Evolutionary conservation across 169 alveolate genomes (phyloP), one percentile per base, ranked within the genome.

Genomic region (Cryptosporidium xiaoi): DNA sequence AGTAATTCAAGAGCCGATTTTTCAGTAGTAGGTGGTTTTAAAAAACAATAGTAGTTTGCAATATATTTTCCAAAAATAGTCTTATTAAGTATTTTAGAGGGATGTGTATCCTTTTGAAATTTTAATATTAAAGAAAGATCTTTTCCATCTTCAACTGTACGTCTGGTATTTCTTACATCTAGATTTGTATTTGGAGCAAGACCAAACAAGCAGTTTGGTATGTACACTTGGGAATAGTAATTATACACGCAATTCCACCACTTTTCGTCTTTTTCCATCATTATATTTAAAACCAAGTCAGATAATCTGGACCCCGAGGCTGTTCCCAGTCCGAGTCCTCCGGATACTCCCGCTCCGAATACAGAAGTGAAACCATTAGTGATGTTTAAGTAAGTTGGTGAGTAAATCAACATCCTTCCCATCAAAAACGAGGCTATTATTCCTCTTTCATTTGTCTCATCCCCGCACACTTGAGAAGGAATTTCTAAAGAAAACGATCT

Each of bases 401-500:
- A 77, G 64, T 62, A 46, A 27, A 44, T 20, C 15, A 71, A 77
- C 24, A 40, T 36, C 48, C 24, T 77, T 2, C 87, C 87, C 18
- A 77, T 34, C 50, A 77, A 48, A 60, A 77, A 77, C 16, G 87
- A 58, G 0, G 71, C 27, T 34, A 77, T 60, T 15, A 27, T 33
- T 8, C 64, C 51, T 31, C 53, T 56, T 27, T 77, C 87, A 20
- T 27, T 51, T 12, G 29, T 16, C n/a, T 71, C 84, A 20, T 77
- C 87, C 3, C 64, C 64, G 20, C 3, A 10, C 4, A 36, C 27
- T 48, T 60, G 69, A n/a, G 87, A 77, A n/a, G 51, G 71, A 4
- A 60, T 33, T 1, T 77, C 87, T 64, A 77, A 24, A 20, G 87
- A 77, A 77, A 77, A 77, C 31, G 87, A 77, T 31, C 71, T 77